Evolutionary conservation across 2,329 filamentous ascomycete species (phyloP).

Genomic region (Davidsoniella neocaledoniae): DNA sequence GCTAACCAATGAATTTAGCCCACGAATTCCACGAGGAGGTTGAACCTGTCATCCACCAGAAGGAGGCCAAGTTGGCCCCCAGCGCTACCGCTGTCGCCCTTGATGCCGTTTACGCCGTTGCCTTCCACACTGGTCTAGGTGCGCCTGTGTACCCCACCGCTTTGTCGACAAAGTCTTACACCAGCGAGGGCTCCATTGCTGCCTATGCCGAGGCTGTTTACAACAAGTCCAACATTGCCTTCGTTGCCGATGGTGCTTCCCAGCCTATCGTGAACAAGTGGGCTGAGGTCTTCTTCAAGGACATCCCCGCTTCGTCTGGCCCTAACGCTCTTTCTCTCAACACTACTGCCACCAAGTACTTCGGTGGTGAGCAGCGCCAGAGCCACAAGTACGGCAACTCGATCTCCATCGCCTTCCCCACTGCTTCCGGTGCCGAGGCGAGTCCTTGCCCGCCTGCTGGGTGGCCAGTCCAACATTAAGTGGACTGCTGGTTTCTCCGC

Average conservation of each 20-base stretch:
- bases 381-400: slow-evolving; percentile 63
- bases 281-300: slow-evolving; percentile 83
- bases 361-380: slow-evolving; percentile 85
- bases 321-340: slow-evolving; percentile 27
- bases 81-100: slow-evolving; percentile 52
- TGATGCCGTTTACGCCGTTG: slow-evolving; percentile 70
- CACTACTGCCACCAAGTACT: slow-evolving; percentile 62
- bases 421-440: slow-evolving; percentile 77
- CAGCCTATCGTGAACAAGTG: slow-evolving; percentile 67
- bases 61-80: slow-evolving; percentile 56
- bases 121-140: slow-evolving; percentile 89
- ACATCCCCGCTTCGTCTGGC: slow-evolving; percentile 39
- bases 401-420: slow-evolving; percentile 73
- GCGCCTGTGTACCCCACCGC: slow-evolving; percentile 56
- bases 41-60: slow-evolving; percentile 54
- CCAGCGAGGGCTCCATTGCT: slow-evolving; percentile 58
- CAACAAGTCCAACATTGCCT: slow-evolving; percentile 74
- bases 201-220: slow-evolving; percentile 67
- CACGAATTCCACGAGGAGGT: slow-evolving; percentile 87
- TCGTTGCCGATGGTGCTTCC: slow-evolving; percentile 78
- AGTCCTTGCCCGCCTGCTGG: slow-evolving; percentile 80
- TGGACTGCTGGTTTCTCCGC: slow-evolving; percentile 90
- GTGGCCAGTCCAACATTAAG: slow-evolving; percentile 83
- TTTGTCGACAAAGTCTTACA: slow-evolving; percentile 58
- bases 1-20: slow-evolving; percentile 31